Base-by-base conservation (phyloP, 2,329 filamentous ascomycete species). In the Aspergillus versicolor region DNA sequence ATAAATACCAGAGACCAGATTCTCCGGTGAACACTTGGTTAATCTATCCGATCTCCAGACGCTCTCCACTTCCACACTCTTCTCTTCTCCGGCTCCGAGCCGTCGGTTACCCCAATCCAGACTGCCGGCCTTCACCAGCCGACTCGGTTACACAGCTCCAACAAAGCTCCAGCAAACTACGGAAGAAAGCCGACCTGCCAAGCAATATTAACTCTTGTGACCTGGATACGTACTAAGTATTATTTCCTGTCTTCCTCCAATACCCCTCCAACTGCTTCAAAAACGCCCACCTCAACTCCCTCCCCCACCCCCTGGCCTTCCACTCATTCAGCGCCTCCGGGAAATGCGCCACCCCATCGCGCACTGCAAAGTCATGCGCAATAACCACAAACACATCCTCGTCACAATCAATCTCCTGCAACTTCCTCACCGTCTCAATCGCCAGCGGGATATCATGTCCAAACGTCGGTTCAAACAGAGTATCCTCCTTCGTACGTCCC, bases 321-420 rank as follows among this genome's bases (percentile, higher is more conserved):
- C 69, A 73, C 4, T 56, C 49, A 61, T 73, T 70, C n/a, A 70
- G 41, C 21, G 55, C 50, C 46, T 55, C 13, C 4, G 70, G 70
- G 34, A 71, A 72, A n/a, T 68, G 51, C 42, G 66, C 65, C 5
- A 72, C 62, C 21, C 55, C 44, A 37, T 60, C 63, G 4, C 61
- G 21, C 24, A 71, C 32, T 19, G 60, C 59, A 17, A 60, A 47
- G 60, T 72, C 70, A 45, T 73, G 70, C 5, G 69, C 68, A 45
- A 69, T 63, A 24, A 71, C 59, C 19, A 73, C 66, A 51, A 72
- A 67, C 9, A 72, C 53, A 52, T 67, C 64, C 17, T 65, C 62
- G 13, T 61, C 59, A 6, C 65, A 64, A 40, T 71, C 69, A 5
- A 63, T 61, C 38, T 68, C 67, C 44, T 70, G 61, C 21, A 69